Evolutionary conservation across 169 alveolate species (phyloP), one percentile per base, ranked within the genome.

Genomic region (Plasmodium blacklocki): DNA sequence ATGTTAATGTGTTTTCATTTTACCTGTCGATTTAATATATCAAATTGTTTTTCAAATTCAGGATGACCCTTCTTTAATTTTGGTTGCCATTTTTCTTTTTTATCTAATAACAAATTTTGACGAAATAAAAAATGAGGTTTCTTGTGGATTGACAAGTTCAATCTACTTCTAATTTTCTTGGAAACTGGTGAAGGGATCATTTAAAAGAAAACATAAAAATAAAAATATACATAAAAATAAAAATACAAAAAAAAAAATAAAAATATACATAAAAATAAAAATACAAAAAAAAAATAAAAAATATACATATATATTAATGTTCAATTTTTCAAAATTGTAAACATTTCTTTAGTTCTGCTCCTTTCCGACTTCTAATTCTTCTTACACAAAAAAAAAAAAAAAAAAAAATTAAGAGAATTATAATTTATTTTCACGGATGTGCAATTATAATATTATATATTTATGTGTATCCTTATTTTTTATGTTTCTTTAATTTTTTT

Each of bases 131-230:
- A 76, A 47, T 76, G 89, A 8, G 89, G 89, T 54, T 76, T 76
- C 26, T 66, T 76, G 21, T 76, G 89, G 60, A 76, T 67, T 12
- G 89, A 76, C 76, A 76, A 43, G 54, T 59, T 76, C 64, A 76
- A 47, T 59, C 89, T 47, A 58, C 89, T 76, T 58, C 89, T 76
- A 15, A 76, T 76, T 59, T 76, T 76, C 49, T 76, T 76, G 23
- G 89, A 76, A 47, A 76, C 89, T 19, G 89, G 89, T 15, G 89
- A 64, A 15, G 89, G 89, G 9, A 76, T 64, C 89, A 76, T 76
- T 63, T 76, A 68, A 47, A 67, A 14, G 15, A 15, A 32, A 21
- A 12, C 43, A 29, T 29, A 29, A 29, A 29, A 43, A 8, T 15
- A 29, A 19, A 32, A 14, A 19, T n/a, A n/a, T n/a, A n/a, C n/a